Evolutionary conservation across 495 filamentous ascomycete genomes (phyloP).

Genomic region (Aspergillus ellipticus): DNA sequence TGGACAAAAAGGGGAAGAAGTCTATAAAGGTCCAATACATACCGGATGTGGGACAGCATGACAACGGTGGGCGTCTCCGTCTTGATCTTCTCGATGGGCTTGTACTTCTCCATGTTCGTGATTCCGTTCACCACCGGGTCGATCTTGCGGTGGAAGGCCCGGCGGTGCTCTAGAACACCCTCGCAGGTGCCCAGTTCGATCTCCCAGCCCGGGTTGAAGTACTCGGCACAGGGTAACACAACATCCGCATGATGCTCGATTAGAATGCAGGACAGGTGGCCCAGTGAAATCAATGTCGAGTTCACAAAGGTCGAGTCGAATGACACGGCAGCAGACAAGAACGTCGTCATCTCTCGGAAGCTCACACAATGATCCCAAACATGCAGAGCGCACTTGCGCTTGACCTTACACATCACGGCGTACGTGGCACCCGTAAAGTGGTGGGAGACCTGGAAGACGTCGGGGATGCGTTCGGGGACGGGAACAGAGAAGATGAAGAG

Average conservation of each 20-base stretch:
- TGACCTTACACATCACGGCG: constrained; percentile 61
- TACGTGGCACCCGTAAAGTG: constrained; percentile 60
- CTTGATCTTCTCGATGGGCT: constrained; percentile 53
- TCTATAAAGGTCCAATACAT: constrained; percentile 11
- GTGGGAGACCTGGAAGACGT: constrained; percentile 63
- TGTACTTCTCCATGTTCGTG: constrained; percentile 58
- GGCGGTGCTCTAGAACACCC: constrained; percentile 53
- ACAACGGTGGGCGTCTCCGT: constrained; percentile 55
- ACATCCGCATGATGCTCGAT: constrained; percentile 60
- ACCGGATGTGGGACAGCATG: constrained; percentile 62
- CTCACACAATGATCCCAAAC: constrained; percentile 66
- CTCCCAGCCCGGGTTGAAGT: constrained; percentile 69
- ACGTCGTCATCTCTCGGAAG: constrained; percentile 55
- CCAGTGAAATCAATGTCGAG: constrained; percentile 13
- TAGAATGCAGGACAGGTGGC: constrained; percentile 42
- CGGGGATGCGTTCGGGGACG: constrained; percentile 56
- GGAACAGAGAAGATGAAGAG: constrained; percentile 66
- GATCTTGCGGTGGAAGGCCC: constrained; percentile 55
- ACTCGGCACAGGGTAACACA: constrained; percentile 59
- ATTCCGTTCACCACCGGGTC: constrained; percentile 67
- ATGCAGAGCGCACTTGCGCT: constrained; percentile 54
- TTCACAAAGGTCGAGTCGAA: constrained; percentile 53
- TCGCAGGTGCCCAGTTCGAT: constrained; percentile 58
- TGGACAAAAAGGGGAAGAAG: neutral
- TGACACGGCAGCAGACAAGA: constrained; percentile 36